These are phyloP conservation scores for Pyracantha coccinea DNA, from an alignment of 331 rosid species.

Conservation along the genomic window DNA sequence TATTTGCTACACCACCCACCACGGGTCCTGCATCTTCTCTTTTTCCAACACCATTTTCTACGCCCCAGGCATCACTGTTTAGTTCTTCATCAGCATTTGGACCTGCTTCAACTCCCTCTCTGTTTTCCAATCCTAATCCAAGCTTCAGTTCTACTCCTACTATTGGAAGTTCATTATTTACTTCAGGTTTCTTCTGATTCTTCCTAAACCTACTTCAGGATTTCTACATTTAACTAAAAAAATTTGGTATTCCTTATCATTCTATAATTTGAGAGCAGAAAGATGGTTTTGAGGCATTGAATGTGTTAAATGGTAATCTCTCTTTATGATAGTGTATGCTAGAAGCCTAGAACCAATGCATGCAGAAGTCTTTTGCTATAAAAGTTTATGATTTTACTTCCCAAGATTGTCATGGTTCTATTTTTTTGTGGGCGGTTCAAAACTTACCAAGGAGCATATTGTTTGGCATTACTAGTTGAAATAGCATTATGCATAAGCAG, in stretches of 20 bases:
- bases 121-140: slow-evolving; percentile 41
- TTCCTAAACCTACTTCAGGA: background rate
- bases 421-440: background rate
- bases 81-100: slow-evolving; percentile 53
- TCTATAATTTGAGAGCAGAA: too few relatives aligned
- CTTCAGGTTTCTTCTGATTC: slow-evolving; percentile 50
- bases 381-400: background rate
- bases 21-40: slow-evolving; percentile 55
- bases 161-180: slow-evolving; percentile 54
- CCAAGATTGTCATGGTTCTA: background rate
- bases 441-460: background rate
- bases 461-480: background rate
- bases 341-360: background rate
- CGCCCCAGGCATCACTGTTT: slow-evolving; percentile 54
- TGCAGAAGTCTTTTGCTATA: background rate
- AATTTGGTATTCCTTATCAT: background rate
- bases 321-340: background rate
- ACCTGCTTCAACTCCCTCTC: slow-evolving; percentile 54
- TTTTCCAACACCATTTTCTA: slow-evolving; percentile 51
- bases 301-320: background rate
- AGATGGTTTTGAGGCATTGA: background rate
- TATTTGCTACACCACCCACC: slow-evolving; percentile 69
- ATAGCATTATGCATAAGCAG: background rate
- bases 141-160: slow-evolving; percentile 49
- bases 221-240: background rate